A percentile compares a stretch with the other conserved stretches of the same genome.
phyloP scores from a whole-genome alignment of 1,284 basidiomycete species.

The Cystobasidium slooffiae region DNA sequence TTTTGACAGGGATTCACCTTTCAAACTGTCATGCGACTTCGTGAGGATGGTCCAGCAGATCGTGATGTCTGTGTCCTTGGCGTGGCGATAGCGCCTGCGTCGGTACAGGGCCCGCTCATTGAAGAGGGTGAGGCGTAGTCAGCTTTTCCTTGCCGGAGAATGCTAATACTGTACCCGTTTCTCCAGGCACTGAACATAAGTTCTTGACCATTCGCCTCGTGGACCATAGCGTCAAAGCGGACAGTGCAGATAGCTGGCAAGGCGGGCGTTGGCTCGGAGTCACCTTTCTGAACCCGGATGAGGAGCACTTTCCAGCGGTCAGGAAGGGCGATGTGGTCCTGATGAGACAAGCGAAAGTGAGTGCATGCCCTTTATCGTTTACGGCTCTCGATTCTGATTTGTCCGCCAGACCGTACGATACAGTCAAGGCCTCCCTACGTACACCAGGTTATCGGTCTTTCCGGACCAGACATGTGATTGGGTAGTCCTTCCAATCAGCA shows the following conservation, averaged over 20 bases:
- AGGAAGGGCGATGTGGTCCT: constrained; percentile 13
- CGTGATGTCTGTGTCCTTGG: constrained; percentile 8
- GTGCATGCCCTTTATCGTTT: background rate
- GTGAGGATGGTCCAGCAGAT: background rate
- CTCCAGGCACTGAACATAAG: background rate
- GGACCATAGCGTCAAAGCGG: background rate
- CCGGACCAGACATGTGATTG: constrained; percentile 17
- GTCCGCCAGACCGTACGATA: background rate
- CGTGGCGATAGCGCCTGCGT: background rate
- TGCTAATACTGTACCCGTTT: background rate
- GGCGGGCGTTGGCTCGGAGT: background rate
- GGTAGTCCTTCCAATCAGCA: background rate
- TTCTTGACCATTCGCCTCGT: constrained; percentile 2
- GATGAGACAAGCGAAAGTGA: constrained; percentile 7
- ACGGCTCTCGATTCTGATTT: background rate
- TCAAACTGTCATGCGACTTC: background rate
- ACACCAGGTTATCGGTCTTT: constrained; percentile 13
- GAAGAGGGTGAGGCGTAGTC: background rate
- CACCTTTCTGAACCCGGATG: background rate
- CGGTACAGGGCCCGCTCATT: no score
- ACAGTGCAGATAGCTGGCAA: constrained; percentile 5
- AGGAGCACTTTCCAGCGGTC: constrained; percentile 2
- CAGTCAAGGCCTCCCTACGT: background rate
- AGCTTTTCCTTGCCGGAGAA: background rate
- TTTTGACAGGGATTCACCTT: background rate